Evolutionary conservation across 257 asterid genomes (phyloP).

Genomic region (Solanum piurae): DNA sequence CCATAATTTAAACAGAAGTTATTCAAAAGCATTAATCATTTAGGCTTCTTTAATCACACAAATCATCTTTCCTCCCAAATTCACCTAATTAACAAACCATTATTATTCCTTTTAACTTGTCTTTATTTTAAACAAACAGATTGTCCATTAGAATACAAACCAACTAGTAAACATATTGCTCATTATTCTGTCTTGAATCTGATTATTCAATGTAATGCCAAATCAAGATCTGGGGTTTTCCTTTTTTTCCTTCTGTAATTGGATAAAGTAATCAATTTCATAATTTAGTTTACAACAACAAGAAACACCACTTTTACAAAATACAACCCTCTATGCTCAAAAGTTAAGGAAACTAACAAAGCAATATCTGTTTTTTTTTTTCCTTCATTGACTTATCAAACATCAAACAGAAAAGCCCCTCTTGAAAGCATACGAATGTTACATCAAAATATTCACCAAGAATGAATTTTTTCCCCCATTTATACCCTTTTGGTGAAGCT

Average conservation of each 20-base stretch:
- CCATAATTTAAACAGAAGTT: neutral
- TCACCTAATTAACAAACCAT: neutral
- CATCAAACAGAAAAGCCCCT: neutral
- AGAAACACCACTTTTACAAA: neutral
- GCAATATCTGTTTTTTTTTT: neutral
- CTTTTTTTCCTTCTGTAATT: neutral
- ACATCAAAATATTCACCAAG: neutral
- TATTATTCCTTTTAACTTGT: neutral
- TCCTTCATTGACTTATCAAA: constrained; percentile 60
- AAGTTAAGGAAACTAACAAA: neutral
- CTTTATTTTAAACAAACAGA: neutral
- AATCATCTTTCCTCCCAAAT: neutral
- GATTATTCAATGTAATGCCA: constrained; percentile 65
- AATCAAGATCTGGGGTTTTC: constrained; percentile 50
- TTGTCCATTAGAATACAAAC: neutral
- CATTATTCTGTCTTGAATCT: constrained; percentile 25
- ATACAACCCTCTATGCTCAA: neutral
- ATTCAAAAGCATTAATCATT: neutral
- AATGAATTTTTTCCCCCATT: neutral
- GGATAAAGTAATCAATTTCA: neutral
- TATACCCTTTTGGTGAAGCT: neutral
- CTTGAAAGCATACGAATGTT: neutral
- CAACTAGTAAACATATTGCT: too few species aligned
- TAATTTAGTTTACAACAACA: neutral
- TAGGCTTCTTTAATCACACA: neutral